Evolutionary conservation across 2,329 filamentous ascomycete genomes (phyloP), one percentile per base, ranked within the genome.

Genomic region (Intubia oerlemansii): DNA sequence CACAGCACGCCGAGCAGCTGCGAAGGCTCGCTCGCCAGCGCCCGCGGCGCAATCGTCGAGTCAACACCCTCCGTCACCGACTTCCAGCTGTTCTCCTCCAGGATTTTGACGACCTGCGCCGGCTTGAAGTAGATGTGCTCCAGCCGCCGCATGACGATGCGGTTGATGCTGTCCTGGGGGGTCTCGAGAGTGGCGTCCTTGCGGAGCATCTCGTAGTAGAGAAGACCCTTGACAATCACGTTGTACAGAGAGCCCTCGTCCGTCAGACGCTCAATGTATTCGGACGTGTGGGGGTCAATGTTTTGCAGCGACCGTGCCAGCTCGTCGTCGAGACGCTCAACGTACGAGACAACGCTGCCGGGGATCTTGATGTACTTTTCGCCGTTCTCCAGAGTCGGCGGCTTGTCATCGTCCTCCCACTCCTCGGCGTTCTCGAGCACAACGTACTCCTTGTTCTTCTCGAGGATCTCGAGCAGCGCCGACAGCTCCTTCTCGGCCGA

Each of bases 61-160:
- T 90, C 67, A 33, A 84, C 60, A 10, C 56, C 50, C 5, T 59
- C 50, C 14, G 78, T 71, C 16, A 88, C 67, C 2, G 68, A 57
- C 52, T 84, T 88, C 84, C 85, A 95, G 40, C 76, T 77, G 52
- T 82, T 85, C 48, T 91, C 80, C 55, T 98, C 88, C 25, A 95
- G 69, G 32, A 91, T 92, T 49, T 75, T 77, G 44, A 93, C 73
- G 25, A 98, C 85, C 53, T 85, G 76, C 9, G 82, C 68, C 32
- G 88, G 88, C 66, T 98, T 98, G 70, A 95, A 98, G 63, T 98
- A 98, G 44, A 95, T 67, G 52, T 98, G 90, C 55, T 98, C 90
- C 38, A 98, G 57, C 42, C 90, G 71, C 45, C 88, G 73, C 70
- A 93, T 91, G 41, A 93, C 66, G 30, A 93, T 70, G 34, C 88